A percentile compares a stretch with the other conserved stretches of the same genome.
Conservation (phyloP, 2,329 filamentous ascomycete species). For the Sclerotinia trifoliorum region DNA sequence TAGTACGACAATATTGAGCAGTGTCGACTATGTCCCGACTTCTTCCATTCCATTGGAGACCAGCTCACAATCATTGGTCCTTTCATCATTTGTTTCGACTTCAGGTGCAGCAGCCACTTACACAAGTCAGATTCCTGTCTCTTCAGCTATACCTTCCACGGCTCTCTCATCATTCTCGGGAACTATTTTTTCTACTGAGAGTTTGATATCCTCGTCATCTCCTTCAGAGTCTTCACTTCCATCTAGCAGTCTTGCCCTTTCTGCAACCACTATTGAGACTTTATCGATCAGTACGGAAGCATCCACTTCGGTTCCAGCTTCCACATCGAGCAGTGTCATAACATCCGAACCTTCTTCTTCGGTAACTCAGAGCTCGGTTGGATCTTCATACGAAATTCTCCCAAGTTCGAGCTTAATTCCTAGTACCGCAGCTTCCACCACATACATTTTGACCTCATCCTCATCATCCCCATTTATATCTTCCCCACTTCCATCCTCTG, state of each 20-base stretch:
- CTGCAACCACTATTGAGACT: neutral
- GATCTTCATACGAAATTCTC: neutral
- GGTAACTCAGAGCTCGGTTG: neutral
- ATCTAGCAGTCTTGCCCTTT: neutral
- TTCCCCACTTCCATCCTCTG: neutral
- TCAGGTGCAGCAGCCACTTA: conserved; percentile 2
- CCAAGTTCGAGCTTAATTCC: conserved; percentile 1
- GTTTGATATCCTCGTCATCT: neutral
- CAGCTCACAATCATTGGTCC: neutral
- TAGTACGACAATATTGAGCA: neutral
- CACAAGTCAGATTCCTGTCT: neutral
- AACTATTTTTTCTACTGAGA: neutral
- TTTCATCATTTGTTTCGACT: neutral
- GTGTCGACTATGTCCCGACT: neutral
- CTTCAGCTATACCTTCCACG: neutral
- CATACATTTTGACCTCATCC: neutral
- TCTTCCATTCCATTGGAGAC: neutral
- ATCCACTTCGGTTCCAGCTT: neutral
- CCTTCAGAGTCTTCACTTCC: neutral
- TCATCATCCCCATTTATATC: neutral
- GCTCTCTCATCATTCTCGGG: neutral
- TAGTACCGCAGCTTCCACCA: conserved; percentile 10
- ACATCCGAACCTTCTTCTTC: neutral
- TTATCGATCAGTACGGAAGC: neutral
- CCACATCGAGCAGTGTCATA: neutral